Conservation (phyloP, 768 basidiomycete genomes). For the Suillus plorans region DNA sequence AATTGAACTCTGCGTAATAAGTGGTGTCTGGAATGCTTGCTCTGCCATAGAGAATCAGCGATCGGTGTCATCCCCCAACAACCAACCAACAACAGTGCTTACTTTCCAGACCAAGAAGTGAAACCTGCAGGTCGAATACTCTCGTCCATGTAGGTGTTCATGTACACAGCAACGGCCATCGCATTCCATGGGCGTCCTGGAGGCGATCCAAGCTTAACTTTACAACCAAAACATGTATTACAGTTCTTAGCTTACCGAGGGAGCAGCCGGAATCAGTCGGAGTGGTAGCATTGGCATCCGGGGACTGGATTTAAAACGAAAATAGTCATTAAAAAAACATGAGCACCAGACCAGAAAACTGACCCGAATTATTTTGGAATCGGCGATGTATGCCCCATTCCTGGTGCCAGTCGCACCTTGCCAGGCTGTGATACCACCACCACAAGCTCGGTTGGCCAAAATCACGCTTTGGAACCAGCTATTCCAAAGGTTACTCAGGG, state of each 20-base stretch:
- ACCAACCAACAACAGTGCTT: not conserved
- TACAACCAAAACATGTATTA: not conserved
- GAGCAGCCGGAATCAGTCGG: slow-evolving; percentile 46
- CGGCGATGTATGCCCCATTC: slow-evolving; percentile 54
- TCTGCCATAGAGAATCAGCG: slow-evolving; percentile 23
- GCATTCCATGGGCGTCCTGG: slow-evolving; percentile 61
- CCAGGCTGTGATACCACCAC: slow-evolving; percentile 68
- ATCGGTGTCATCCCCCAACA: not conserved
- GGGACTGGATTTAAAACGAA: slow-evolving; percentile 39
- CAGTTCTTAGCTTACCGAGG: slow-evolving; percentile 38
- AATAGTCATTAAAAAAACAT: not conserved
- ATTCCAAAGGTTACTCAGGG: not conserved
- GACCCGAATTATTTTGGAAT: slow-evolving; percentile 58
- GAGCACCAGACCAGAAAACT: slow-evolving; percentile 15
- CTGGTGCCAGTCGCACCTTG: slow-evolving; percentile 47
- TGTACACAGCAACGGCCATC: slow-evolving; percentile 52
- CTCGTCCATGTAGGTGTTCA: slow-evolving; percentile 58
- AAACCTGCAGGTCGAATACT: slow-evolving; percentile 52
- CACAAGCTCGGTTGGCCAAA: slow-evolving; percentile 62
- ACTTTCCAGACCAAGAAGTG: slow-evolving; percentile 42
- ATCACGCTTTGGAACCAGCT: slow-evolving; percentile 63
- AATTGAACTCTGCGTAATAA: slow-evolving; percentile 57
- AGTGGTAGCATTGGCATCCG: slow-evolving; percentile 53
- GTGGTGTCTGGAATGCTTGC: slow-evolving; percentile 54
- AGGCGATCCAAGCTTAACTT: not conserved